phyloP scores from a whole-genome alignment of 345 rosid species.

The Arabidopsis arenosa region DNA sequence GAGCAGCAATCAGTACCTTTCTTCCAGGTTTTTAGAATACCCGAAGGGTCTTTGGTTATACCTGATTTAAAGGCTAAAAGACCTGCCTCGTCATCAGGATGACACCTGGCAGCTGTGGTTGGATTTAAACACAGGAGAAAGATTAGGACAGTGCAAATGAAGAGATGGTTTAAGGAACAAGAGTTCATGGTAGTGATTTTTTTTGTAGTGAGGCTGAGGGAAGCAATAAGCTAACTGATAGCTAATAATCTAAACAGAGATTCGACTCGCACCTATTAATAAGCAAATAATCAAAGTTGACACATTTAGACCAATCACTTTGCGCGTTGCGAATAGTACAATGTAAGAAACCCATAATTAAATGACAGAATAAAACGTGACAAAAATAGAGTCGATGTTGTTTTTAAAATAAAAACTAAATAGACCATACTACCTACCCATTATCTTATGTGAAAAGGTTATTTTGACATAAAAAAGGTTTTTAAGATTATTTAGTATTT shows the following conservation, averaged over 20 bases:
- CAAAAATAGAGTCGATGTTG: neutral
- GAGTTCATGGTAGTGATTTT: slow-evolving; percentile 18
- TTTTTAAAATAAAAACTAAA: no score
- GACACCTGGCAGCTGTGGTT: slow-evolving; percentile 54
- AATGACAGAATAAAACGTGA: neutral
- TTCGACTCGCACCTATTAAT: neutral
- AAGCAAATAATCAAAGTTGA: neutral
- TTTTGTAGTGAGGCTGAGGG: neutral
- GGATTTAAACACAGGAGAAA: slow-evolving; percentile 13
- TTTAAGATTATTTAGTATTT: no score
- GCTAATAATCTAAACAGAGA: neutral
- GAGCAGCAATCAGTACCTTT: slow-evolving; percentile 68
- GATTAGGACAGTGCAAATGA: slow-evolving; percentile 29
- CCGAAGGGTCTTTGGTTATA: slow-evolving; percentile 71
- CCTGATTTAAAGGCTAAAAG: slow-evolving; percentile 69
- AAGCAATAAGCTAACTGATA: neutral
- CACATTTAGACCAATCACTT: neutral
- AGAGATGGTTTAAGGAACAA: neutral
- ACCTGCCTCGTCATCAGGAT: slow-evolving; percentile 65
- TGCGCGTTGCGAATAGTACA: neutral
- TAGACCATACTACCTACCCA: no score
- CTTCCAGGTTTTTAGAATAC: slow-evolving; percentile 67
- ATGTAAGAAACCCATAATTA: neutral
- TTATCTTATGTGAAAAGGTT: no score
- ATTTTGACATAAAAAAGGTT: neutral